Conservation (phyloP, 306 rosid genomes). For the Lathyrus aphaca region DNA sequence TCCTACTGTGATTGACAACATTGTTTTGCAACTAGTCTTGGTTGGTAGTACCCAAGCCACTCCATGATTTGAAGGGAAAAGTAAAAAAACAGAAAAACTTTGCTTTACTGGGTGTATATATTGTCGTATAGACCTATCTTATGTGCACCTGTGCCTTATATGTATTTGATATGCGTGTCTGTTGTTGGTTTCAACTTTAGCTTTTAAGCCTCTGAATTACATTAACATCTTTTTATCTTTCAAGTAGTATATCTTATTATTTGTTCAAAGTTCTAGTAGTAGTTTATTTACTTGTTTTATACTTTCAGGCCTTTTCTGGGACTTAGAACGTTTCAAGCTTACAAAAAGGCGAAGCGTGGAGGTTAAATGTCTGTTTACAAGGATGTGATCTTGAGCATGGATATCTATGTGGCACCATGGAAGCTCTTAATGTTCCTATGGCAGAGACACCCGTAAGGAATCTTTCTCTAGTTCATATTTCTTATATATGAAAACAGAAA, state of each 20-base stretch:
- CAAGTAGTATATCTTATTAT: not conserved
- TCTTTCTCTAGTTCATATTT: slow-evolving; percentile 23
- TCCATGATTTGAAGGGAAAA: slow-evolving; percentile 7
- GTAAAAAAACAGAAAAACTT: not conserved
- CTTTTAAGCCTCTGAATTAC: slow-evolving; percentile 28
- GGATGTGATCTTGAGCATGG: slow-evolving; percentile 97
- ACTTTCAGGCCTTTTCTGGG: slow-evolving; percentile 84
- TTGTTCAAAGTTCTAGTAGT: slow-evolving; percentile 9
- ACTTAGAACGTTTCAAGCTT: slow-evolving; percentile 83
- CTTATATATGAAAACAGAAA: slow-evolving; percentile 8
- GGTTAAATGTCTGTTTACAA: slow-evolving; percentile 88
- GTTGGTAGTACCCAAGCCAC: not conserved
- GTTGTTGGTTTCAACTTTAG: slow-evolving; percentile 8
- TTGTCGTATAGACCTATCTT: not conserved
- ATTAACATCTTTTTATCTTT: slow-evolving; percentile 20
- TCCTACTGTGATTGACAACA: no score
- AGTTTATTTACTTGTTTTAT: slow-evolving; percentile 27
- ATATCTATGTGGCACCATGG: slow-evolving; percentile 96
- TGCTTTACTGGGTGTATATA: no score
- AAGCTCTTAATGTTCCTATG: slow-evolving; percentile 97
- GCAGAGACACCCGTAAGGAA: slow-evolving; percentile 90
- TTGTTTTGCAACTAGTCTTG: not conserved
- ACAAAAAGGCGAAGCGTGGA: slow-evolving; percentile 97
- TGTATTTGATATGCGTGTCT: not conserved
- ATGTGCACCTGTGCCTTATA: not conserved